Evolutionary conservation across 2,329 filamentous ascomycete genomes (phyloP), one percentile per base, ranked within the genome.

Genomic region (Lecanoromycetidae sp.): DNA sequence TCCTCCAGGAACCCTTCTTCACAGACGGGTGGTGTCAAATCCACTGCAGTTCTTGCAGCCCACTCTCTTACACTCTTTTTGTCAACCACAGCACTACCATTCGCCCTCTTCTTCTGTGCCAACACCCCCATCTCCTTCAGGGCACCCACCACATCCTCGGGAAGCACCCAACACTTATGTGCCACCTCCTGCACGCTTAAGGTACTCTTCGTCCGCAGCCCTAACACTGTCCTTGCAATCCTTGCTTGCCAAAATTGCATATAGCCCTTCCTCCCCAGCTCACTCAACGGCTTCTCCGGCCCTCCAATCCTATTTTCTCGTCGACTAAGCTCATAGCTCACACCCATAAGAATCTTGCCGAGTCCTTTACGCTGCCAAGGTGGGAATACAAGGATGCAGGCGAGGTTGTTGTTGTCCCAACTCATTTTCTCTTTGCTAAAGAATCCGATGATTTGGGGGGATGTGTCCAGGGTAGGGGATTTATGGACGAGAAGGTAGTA

Each of bases 381-480:
- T 1, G 91, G 91, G 59, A 96, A 96, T 13, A 96, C 77, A 5
- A 96, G 72, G 56, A 98, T 98, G 61, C 91, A 98, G 1, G 91
- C 91, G 4, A 98, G 74, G 56, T 96, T 98, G 65, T 98, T 96
- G 59, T 90, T 88, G 59, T 98, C 91, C 90, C 91, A 98, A 3
- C 87, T 94, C 72, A 95, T 84, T 63, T 96, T 96, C 65, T 98
- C 91, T 62, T 98, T 96, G 54, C 85, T 93, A 69, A 96, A 98
- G 73, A 96, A 96, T n/a, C 91, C 91, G 1, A 90, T 77, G 25
- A 95, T 80, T 59, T 82, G 78, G 26, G 50, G 49, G 22, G 30
- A 34, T 8, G 46, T 22, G 20, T 32, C 51, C n/a, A 56, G 52
- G 15, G 39, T 49, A 3, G 58, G 40, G 0, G 71, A 72, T 7